Conservation (phyloP, 163 green algal species). For the Scenedesmus sp. region DNA sequence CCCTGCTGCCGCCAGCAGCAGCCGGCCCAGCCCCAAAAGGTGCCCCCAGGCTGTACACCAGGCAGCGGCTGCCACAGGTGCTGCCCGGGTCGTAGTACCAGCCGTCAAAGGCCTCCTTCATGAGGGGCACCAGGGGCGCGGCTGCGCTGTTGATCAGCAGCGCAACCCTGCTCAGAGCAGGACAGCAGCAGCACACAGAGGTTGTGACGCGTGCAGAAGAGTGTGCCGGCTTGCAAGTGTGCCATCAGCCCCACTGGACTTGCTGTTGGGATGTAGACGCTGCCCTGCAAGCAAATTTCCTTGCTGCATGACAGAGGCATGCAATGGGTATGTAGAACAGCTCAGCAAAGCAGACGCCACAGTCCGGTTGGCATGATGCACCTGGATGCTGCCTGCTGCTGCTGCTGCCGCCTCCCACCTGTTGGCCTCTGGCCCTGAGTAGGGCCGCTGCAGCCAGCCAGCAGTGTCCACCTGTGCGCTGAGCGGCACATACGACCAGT, state of each 20-base stretch:
- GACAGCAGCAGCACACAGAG: background rate
- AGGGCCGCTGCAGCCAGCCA: constrained; percentile 45
- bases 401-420: background rate
- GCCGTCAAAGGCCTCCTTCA: constrained; percentile 17
- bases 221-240: too few relatives aligned
- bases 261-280: too few relatives aligned
- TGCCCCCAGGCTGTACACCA: constrained; percentile 13
- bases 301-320: too few relatives aligned
- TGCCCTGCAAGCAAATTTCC: too few relatives aligned
- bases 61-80: background rate
- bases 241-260: too few relatives aligned
- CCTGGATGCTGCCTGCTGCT: background rate
- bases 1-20: background rate
- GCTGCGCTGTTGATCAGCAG: background rate
- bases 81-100: background rate
- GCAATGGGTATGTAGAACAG: too few relatives aligned
- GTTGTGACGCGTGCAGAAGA: background rate
- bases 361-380: too few relatives aligned
- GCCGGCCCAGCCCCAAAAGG: constrained; percentile 28
- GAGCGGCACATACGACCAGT: constrained; percentile 12
- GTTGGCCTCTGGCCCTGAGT: constrained; percentile 16
- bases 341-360: too few relatives aligned
- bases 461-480: background rate
- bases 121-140: background rate
- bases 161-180: background rate